These are phyloP conservation scores for Trichoderma virens DNA, from an alignment of 495 filamentous ascomycete species.

Conservation along the genomic window DNA sequence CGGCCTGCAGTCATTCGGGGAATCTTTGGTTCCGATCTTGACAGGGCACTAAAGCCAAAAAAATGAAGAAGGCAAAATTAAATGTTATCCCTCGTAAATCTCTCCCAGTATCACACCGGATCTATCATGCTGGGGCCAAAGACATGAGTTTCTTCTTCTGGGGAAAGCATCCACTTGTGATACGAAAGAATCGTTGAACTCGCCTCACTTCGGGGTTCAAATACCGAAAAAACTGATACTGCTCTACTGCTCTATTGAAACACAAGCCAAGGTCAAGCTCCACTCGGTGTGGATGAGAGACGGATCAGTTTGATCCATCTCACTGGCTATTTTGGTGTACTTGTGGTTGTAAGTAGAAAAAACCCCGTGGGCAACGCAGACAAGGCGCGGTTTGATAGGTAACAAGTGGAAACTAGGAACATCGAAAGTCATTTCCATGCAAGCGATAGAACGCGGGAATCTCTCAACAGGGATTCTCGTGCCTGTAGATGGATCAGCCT, in stretches of 20 bases:
- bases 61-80: not conserved
- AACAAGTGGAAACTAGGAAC: not conserved
- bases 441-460: not conserved
- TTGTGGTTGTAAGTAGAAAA: not conserved
- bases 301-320: not conserved
- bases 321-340: not conserved
- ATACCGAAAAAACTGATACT: not conserved
- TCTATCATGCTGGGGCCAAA: not conserved
- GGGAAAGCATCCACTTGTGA: no score
- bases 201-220: not conserved
- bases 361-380: not conserved
- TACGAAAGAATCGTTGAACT: not conserved
- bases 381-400: not conserved
- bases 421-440: not conserved
- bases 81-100: not conserved
- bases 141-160: not conserved
- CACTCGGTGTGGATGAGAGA: not conserved
- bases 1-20: no score
- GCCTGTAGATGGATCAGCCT: not conserved
- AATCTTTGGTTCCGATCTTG: no score
- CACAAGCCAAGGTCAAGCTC: not conserved
- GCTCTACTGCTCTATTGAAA: not conserved
- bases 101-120: not conserved
- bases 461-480: not conserved
- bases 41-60: no score